Conservation (phyloP, 2,329 filamentous ascomycete species). For the Karstenula rhodostoma region DNA sequence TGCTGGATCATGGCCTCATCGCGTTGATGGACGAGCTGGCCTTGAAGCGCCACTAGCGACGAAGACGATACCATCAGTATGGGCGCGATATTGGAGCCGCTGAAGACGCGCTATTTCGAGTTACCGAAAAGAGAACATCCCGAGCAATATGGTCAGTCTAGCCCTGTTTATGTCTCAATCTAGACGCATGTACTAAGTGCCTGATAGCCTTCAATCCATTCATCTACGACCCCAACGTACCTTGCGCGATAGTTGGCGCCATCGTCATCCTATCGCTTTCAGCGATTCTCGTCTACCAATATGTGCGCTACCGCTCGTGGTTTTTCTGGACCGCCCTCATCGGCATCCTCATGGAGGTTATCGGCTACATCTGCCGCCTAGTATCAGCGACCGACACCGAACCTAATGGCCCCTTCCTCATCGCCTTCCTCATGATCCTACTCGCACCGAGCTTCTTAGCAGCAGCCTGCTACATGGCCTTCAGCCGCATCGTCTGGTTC, state of each 20-base stretch:
- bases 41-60: constrained; percentile 2
- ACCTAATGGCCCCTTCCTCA: constrained; percentile 47
- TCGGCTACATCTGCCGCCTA: constrained; percentile 62
- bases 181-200: constrained; percentile 9
- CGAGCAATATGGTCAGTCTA: constrained; percentile 30
- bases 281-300: constrained; percentile 41
- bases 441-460: constrained; percentile 60
- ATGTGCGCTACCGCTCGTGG: constrained; percentile 45
- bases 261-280: constrained; percentile 51
- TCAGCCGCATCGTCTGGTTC: constrained; percentile 57
- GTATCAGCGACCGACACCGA: constrained; percentile 50
- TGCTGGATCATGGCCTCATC: constrained; percentile 11
- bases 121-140: constrained; percentile 33
- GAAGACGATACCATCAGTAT: constrained; percentile 21
- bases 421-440: constrained; percentile 56
- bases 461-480: constrained; percentile 60
- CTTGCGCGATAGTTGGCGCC: constrained; percentile 54
- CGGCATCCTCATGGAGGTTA: constrained; percentile 53
- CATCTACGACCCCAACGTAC: constrained; percentile 58
- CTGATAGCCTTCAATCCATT: constrained; percentile 50
- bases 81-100: constrained; percentile 21
- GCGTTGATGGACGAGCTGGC: constrained; percentile 3
- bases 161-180: not conserved
- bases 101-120: constrained; percentile 22
- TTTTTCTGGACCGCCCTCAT: constrained; percentile 48